Evolutionary conservation across 2,329 filamentous ascomycete species (phyloP).

Genomic region (Venturia nashicola): DNA sequence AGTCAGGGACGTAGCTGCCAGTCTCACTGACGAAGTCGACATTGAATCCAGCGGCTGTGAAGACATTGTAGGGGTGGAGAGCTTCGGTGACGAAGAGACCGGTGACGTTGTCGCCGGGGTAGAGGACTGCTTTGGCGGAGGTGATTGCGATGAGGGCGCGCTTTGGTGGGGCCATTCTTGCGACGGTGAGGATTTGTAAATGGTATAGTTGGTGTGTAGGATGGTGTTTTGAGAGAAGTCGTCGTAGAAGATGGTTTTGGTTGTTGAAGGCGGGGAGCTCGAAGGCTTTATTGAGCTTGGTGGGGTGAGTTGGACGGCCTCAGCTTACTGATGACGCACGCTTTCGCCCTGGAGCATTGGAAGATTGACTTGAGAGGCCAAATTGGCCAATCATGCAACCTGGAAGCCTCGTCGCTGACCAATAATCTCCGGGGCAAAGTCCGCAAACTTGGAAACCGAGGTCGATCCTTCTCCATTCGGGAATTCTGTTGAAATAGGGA

Average conservation of each 20-base stretch:
- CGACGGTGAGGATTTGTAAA: neutral
- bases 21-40: conserved; percentile 36
- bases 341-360: neutral
- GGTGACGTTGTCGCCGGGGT: conserved; percentile 26
- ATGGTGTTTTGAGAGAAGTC: neutral
- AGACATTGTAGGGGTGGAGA: conserved; percentile 36
- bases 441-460: neutral
- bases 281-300: neutral
- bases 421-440: neutral
- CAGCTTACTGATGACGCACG: neutral
- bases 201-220: neutral
- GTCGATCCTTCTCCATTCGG: neutral
- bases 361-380: neutral
- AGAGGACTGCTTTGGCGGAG: conserved; percentile 28
- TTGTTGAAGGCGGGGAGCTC: neutral
- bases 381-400: neutral
- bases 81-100: conserved; percentile 37
- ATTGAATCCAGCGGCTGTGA: conserved; percentile 32
- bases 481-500: neutral
- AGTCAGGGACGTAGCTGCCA: conserved; percentile 31
- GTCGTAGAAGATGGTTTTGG: neutral
- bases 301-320: neutral
- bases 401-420: neutral
- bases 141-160: conserved; percentile 32
- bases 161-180: conserved; percentile 20